Evolutionary conservation across 2,329 filamentous ascomycete genomes (phyloP), one percentile per base, ranked within the genome.

Genomic region (Penicillium sp.): DNA sequence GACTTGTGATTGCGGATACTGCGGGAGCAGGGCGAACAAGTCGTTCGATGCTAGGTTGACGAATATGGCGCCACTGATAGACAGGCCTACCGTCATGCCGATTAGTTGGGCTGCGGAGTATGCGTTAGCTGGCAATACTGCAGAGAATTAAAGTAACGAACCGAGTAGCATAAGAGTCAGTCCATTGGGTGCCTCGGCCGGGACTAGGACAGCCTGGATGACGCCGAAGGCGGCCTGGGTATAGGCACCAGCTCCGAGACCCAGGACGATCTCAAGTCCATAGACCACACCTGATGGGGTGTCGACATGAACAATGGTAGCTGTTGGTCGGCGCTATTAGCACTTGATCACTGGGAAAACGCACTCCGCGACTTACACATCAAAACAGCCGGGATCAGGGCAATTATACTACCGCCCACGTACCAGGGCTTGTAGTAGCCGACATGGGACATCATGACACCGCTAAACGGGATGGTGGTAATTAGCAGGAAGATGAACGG

Each of bases 361-460:
- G 26, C 5, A 45, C 5, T 5, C n/a, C 6, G 6, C 11, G 26
- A 45, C 43, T 32, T 51, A 55, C 53, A 44, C 47, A 55, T 50
- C 34, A 55, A 35, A 31, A 43, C 53, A 29, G 46, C 39, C 5
- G 46, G 35, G 18, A 55, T 51, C 10, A 70, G 11, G 10, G 56
- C 60, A 14, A 69, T 40, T 26, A 61, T 50, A 5, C 60, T 60
- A 6, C 68, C 66, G n/a, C 63, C 38, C 2, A 71, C 22, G 47
- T 70, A 70, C 66, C 66, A 71, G 1, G 66, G 64, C 50, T 61
- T 59, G 48, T 66, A 69, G 45, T 66, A 66, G 16, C 68, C 62
- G 22, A 61, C 35, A 29, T 48, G 59, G 32, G 60, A 50, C 66
- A 72, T 62, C 7, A 67, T 48, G 9, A 34, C 50, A 13, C 69